Percentiles rank a stretch among this genome's conserved stretches.
These are phyloP conservation scores for Pythium dissotocum DNA, from an alignment of 352 stramenopile species.

Conservation along the genomic window DNA sequence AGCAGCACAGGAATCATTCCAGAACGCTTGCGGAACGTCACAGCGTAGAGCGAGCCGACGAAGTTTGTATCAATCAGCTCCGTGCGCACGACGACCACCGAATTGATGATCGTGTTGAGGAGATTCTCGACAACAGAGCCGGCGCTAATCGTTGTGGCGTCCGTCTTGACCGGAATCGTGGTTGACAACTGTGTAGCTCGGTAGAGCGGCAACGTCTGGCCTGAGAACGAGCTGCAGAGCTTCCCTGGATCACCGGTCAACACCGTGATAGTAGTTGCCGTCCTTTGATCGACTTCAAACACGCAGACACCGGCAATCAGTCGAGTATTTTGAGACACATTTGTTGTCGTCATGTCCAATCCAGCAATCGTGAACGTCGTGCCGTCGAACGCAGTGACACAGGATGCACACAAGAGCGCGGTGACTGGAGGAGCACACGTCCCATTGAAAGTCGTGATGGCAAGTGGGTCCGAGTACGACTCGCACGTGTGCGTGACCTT, in stretches of 20 bases:
- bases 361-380: conserved; percentile 46
- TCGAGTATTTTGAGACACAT: conserved; percentile 27
- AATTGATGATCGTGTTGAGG: conserved; percentile 55
- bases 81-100: conserved; percentile 43
- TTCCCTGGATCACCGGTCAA: conserved; percentile 42
- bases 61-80: conserved; percentile 45
- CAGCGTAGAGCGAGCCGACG: conserved; percentile 58
- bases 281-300: conserved; percentile 45
- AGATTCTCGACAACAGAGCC: conserved; percentile 42
- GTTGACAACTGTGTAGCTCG: conserved; percentile 45
- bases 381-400: conserved; percentile 64
- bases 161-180: conserved; percentile 48
- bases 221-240: conserved; percentile 54
- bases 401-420: conserved; percentile 49
- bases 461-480: conserved; percentile 81
- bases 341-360: conserved; percentile 8
- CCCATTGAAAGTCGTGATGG: conserved; percentile 51
- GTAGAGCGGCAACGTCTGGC: conserved; percentile 48
- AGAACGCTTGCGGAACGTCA: conserved; percentile 65
- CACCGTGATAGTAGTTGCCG: conserved; percentile 39
- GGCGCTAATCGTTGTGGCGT: conserved; percentile 34
- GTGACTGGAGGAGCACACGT: conserved; percentile 43
- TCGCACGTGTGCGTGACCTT: conserved; percentile 71
- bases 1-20: conserved; percentile 56
- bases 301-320: conserved; percentile 61